A percentile compares a stretch with the other conserved stretches of the same genome.
These are phyloP conservation scores for Phytophthora hibernalis DNA, from an alignment of 352 stramenopile species.

Conservation along the genomic window DNA sequence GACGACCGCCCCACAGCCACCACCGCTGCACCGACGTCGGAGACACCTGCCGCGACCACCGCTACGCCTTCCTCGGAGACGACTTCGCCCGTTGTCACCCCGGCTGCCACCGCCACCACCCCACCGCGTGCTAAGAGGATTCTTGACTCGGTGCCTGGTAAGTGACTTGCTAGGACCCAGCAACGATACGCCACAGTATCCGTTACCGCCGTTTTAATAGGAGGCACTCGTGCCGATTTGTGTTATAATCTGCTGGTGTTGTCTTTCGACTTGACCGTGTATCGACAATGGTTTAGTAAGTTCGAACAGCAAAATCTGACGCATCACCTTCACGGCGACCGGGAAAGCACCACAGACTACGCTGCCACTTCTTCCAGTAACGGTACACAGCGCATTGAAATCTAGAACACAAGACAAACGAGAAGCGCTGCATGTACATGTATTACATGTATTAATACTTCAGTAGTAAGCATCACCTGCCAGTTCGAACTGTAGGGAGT, in stretches of 20 bases:
- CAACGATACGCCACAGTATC: slow-evolving; percentile 28
- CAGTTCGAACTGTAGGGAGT: too few species aligned
- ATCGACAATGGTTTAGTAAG: neutral
- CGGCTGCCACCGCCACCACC: slow-evolving; percentile 18
- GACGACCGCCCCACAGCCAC: slow-evolving; percentile 1
- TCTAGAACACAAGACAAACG: too few species aligned
- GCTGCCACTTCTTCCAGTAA: neutral
- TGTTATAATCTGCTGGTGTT: slow-evolving; percentile 18
- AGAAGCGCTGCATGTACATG: too few species aligned
- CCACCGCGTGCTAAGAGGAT: slow-evolving; percentile 32
- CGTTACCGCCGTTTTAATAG: slow-evolving; percentile 34
- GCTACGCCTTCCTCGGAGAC: neutral
- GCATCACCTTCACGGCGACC: too few species aligned
- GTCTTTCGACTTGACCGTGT: neutral
- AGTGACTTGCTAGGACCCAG: slow-evolving; percentile 25
- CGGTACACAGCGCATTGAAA: too few species aligned
- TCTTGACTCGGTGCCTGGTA: slow-evolving; percentile 17
- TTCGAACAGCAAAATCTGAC: slow-evolving; percentile 10
- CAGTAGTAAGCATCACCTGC: too few species aligned
- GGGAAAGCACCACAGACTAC: neutral
- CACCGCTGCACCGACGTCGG: slow-evolving; percentile 4
- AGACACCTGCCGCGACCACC: neutral
- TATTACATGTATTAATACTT: too few species aligned
- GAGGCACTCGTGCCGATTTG: slow-evolving; percentile 27
- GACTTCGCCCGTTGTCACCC: slow-evolving; percentile 6